Evolutionary conservation across 2,329 filamentous ascomycete species (phyloP), one percentile per base, ranked within the genome.

Genomic region (Sarocladium oryzae): DNA sequence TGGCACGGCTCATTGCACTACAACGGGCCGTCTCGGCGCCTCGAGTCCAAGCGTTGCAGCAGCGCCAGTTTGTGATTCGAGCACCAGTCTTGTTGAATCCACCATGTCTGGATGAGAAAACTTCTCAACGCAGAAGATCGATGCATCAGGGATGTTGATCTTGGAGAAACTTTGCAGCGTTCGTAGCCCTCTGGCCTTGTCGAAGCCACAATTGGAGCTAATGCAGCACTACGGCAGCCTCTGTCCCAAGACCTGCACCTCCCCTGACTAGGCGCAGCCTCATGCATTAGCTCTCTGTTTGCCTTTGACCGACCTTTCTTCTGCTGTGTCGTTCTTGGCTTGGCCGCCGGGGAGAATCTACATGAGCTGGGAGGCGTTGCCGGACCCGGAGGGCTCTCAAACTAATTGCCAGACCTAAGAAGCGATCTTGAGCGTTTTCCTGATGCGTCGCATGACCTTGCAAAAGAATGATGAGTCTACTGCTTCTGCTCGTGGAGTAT

Each of bases 211-310:
- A 9, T n/a, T n/a, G n/a, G n/a, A 32, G 24, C 24, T 32, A 33
- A 48, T 33, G 26, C 24, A 15, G 26, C 43, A 26, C 43, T 48
- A 48, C 24, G 43, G 28, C 43, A 48, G 43, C 43, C 28, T 48
- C 26, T 21, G 43, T 48, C 43, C 43, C 43, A 33, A 16, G 43
- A 48, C 43, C 26, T 48, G 43, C 43, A 48, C 16, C 43, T 48
- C 43, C 43, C 43, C 43, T 48, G 43, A 33, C 43, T 48, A 33
- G 43, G 43, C 40, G 16, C n/a, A 48, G 10, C 24, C 20, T 11
- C 16, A n/a, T 48, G 43, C 43, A 33, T 48, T 48, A 48, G 43
- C 43, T 48, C 16, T 15, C 9, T n/a, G 13, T 30, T 48, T 30
- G 26, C 26, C 24, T 30, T 48, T 40, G 11, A 21, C 28, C 7